Percentiles rank a stretch among this genome's conserved stretches.
These are phyloP conservation scores for Allantophomopsis lycopodina DNA, from an alignment of 2,329 filamentous ascomycete genomes.

Conservation along the genomic window DNA sequence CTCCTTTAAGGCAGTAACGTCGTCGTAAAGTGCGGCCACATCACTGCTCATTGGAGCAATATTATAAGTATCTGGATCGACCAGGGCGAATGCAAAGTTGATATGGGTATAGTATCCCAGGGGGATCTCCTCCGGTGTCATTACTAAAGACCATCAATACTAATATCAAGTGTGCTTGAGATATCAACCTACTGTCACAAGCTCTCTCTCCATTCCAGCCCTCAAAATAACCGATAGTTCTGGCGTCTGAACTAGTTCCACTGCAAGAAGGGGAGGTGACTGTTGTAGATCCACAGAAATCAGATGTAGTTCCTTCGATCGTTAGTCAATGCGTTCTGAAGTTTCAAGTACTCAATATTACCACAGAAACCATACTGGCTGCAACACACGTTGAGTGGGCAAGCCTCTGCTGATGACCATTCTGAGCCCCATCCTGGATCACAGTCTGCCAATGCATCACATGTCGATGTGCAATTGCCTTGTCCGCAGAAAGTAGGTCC, in stretches of 20 bases:
- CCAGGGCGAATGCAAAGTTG: slow-evolving; percentile 26
- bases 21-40: slow-evolving; percentile 7
- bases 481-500: not conserved
- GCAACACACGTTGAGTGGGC: slow-evolving; percentile 24
- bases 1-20: slow-evolving; percentile 19
- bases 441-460: slow-evolving; percentile 15
- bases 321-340: not conserved
- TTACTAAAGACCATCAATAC: slow-evolving; percentile 1
- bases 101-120: slow-evolving; percentile 17
- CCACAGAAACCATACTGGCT: slow-evolving; percentile 20
- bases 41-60: slow-evolving; percentile 14
- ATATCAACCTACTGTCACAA: slow-evolving; percentile 7
- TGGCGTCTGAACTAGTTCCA: not conserved
- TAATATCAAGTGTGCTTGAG: not conserved
- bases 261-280: slow-evolving; percentile 7
- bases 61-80: slow-evolving; percentile 21
- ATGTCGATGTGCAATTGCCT: slow-evolving; percentile 6
- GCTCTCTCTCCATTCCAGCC: slow-evolving; percentile 11
- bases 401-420: slow-evolving; percentile 12
- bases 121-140: slow-evolving; percentile 9
- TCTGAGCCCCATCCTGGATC: slow-evolving; percentile 17
- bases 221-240: slow-evolving; percentile 21
- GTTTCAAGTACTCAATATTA: not conserved
- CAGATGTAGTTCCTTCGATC: slow-evolving; percentile 8
- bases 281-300: slow-evolving; percentile 12